Evolutionary conservation across 2,329 filamentous ascomycete species (phyloP).

Genomic region (Fusarium sp.): DNA sequence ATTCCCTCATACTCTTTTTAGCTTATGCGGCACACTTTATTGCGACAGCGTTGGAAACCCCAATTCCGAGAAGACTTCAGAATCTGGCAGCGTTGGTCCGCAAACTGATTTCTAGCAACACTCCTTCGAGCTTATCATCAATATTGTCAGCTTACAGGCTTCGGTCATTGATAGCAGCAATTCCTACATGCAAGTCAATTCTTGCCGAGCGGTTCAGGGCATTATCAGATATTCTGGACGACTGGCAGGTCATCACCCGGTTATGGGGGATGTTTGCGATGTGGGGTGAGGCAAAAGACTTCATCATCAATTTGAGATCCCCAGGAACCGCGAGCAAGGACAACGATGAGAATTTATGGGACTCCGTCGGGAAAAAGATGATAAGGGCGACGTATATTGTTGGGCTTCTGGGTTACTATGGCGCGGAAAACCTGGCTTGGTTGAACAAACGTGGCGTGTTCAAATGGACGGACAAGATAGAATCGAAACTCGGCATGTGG

Average conservation of each 20-base stretch:
- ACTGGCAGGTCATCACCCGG: constrained; percentile 38
- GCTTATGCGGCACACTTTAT: constrained; percentile 32
- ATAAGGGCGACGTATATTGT: constrained; percentile 19
- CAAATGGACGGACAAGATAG: constrained; percentile 4
- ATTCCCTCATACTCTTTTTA: constrained; percentile 30
- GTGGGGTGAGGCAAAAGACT: constrained; percentile 29
- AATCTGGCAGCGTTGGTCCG: fast-evolving
- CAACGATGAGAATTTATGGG: background rate
- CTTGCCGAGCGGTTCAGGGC: constrained; percentile 22
- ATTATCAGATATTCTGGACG: constrained; percentile 30
- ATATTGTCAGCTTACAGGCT: background rate
- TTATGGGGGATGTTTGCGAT: constrained; percentile 27
- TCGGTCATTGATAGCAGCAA: fast-evolving
- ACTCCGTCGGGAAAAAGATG: background rate
- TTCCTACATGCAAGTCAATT: background rate
- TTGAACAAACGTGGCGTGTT: constrained; percentile 20
- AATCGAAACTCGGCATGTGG: constrained; percentile 31
- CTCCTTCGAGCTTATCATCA: background rate
- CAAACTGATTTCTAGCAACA: fast-evolving
- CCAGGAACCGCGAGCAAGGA: background rate
- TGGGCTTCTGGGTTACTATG: constrained; percentile 22
- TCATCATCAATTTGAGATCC: background rate
- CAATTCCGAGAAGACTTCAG: background rate
- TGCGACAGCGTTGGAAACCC: constrained; percentile 21
- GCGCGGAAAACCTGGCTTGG: constrained; percentile 25